Percentiles rank a stretch among this genome's conserved stretches.
Evolutionary conservation across 208 protist species (phyloP).

Genomic region (Acanthamoeba healyi): DNA sequence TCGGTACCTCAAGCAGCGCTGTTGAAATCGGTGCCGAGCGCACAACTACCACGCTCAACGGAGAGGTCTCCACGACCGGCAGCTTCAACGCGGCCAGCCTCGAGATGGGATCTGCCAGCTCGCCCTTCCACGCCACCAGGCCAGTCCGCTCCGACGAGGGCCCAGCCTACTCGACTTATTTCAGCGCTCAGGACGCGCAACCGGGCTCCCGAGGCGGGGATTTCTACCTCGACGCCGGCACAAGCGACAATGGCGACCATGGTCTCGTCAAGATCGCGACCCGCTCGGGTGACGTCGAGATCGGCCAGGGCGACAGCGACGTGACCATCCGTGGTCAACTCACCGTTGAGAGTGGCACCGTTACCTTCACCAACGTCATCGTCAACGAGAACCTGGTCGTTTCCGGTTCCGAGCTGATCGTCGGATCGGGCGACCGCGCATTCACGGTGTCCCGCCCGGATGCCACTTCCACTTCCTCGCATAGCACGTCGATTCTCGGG

Average conservation of each 20-base stretch:
- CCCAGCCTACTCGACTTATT: constrained; percentile 19
- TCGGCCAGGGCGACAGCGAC: not conserved
- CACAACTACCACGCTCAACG: not conserved
- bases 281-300: not conserved
- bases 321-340: not conserved
- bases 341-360: not conserved
- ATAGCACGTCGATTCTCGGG: constrained; percentile 24
- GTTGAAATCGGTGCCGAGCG: not conserved
- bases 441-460: constrained; percentile 32
- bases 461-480: not conserved
- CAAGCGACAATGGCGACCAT: not conserved
- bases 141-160: not conserved
- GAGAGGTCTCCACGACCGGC: not conserved
- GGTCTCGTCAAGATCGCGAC: constrained; percentile 13
- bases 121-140: not conserved
- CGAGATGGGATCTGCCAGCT: not conserved
- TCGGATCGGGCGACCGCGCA: not conserved
- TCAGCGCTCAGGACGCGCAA: constrained; percentile 43
- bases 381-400: not conserved
- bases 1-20: not conserved
- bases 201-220: constrained; percentile 12
- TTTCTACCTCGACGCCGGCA: constrained; percentile 44
- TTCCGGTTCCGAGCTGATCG: not conserved
- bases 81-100: not conserved
- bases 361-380: not conserved